A percentile compares a stretch with the other conserved stretches of the same genome.
Evolutionary conservation across 305 asterid species (phyloP).

Genomic region (Fraxinus ornus): DNA sequence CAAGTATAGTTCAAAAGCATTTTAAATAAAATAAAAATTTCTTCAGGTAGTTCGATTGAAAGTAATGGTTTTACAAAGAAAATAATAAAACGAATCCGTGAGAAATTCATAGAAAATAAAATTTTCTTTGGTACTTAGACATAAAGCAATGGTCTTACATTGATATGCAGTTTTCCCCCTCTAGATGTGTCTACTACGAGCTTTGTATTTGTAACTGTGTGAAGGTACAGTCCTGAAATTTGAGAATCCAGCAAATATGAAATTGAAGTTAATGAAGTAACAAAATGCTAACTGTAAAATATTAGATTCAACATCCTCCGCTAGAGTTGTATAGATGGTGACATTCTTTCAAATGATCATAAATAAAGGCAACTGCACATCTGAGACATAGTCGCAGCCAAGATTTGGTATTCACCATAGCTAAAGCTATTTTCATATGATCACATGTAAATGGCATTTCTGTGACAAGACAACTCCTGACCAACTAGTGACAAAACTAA

Average conservation of each 20-base stretch:
- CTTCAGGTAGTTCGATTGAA: neutral
- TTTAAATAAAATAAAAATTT: neutral
- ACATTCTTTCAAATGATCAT: neutral
- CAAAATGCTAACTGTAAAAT: slow-evolving; percentile 4
- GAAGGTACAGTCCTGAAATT: slow-evolving; percentile 81
- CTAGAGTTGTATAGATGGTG: neutral
- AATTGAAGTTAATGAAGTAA: slow-evolving; percentile 14
- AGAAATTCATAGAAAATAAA: slow-evolving; percentile 1
- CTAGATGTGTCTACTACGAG: slow-evolving; percentile 94
- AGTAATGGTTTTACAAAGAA: slow-evolving; percentile 3
- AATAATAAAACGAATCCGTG: slow-evolving; percentile 17
- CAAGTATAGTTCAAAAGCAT: neutral
- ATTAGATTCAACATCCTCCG: neutral
- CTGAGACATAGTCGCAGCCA: slow-evolving; percentile 1
- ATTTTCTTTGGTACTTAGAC: slow-evolving; percentile 1
- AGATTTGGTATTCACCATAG: slow-evolving; percentile 1
- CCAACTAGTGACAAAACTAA: neutral
- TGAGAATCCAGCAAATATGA: slow-evolving; percentile 27
- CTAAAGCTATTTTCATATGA: neutral
- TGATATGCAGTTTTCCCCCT: slow-evolving; percentile 83
- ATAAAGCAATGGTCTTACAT: slow-evolving; percentile 49
- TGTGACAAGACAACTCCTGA: neutral
- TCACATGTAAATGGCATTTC: neutral
- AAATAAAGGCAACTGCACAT: neutral
- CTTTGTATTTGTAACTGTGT: slow-evolving; percentile 75